Percentiles rank a stretch among this genome's conserved stretches.
phyloP scores from a whole-genome alignment of 2,329 filamentous ascomycete species.

The Blastomyces gilchristii region DNA sequence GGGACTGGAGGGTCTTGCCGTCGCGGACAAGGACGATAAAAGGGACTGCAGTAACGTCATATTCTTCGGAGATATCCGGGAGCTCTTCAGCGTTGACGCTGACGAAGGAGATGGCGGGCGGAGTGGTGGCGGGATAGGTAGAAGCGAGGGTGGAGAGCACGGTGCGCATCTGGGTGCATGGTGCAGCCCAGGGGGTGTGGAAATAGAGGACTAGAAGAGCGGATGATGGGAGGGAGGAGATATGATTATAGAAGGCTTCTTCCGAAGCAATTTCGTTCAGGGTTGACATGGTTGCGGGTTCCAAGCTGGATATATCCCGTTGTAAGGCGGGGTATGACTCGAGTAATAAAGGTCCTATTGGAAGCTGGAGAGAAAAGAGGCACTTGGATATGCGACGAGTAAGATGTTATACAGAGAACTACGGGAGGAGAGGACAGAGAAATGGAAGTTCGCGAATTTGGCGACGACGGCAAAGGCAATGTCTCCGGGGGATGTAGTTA shows the following conservation, averaged over 20 bases:
- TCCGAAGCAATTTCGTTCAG: conserved; percentile 68
- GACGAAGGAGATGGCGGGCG: conserved; percentile 66
- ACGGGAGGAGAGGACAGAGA: neutral
- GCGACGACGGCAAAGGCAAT: neutral
- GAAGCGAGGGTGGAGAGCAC: conserved; percentile 77
- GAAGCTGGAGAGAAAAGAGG: neutral
- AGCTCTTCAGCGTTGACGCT: conserved; percentile 91
- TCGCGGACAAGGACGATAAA: conserved; percentile 76
- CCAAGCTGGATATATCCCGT: neutral
- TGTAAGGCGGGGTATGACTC: neutral
- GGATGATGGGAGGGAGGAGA: conserved; percentile 55
- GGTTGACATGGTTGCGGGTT: conserved; percentile 52
- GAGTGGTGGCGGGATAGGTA: conserved; percentile 63
- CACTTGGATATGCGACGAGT: neutral
- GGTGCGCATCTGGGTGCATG: conserved; percentile 85
- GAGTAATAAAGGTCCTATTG: neutral
- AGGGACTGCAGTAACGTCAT: conserved; percentile 90
- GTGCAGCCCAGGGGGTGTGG: conserved; percentile 92
- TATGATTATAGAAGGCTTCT: conserved; percentile 59
- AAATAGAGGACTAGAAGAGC: conserved; percentile 82
- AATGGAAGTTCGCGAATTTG: neutral
- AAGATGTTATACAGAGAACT: neutral
- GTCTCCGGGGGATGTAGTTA: neutral
- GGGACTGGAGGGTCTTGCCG: conserved; percentile 65
- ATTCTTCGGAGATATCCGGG: conserved; percentile 79